phyloP scores from a whole-genome alignment of 2,329 filamentous ascomycete species.

The Colletotrichum cuscutae region DNA sequence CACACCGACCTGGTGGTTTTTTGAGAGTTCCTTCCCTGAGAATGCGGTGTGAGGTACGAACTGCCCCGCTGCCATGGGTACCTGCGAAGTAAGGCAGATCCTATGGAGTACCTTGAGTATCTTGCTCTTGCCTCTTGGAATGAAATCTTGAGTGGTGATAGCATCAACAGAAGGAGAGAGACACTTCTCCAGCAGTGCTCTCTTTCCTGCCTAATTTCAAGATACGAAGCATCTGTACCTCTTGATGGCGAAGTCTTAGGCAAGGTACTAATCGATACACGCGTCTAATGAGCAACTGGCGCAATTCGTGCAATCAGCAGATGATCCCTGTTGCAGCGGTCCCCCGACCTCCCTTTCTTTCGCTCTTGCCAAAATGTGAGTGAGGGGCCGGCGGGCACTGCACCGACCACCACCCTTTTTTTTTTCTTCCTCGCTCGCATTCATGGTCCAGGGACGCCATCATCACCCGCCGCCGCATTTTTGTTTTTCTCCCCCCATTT shows the following conservation, averaged over 20 bases:
- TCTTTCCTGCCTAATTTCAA: background rate
- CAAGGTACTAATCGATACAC: background rate
- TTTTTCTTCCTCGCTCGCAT: background rate
- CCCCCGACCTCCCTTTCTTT: constrained; percentile 17
- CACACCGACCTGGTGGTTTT: constrained; percentile 20
- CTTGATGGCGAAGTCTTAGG: background rate
- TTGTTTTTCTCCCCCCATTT: background rate
- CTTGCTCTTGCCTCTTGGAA: background rate
- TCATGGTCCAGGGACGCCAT: background rate
- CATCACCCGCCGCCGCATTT: constrained; percentile 14
- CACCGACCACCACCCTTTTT: constrained; percentile 29
- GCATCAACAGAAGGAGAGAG: background rate
- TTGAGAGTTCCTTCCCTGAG: background rate
- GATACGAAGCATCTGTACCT: background rate
- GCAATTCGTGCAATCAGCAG: constrained; percentile 13
- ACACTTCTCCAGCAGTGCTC: background rate
- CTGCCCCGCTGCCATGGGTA: background rate
- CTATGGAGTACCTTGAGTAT: background rate
- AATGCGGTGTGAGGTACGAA: constrained; percentile 16
- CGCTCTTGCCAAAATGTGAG: constrained; percentile 16
- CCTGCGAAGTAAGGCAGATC: background rate
- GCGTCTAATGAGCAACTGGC: background rate
- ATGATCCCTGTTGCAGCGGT: constrained; percentile 12
- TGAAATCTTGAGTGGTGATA: background rate
- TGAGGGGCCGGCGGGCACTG: constrained; percentile 13